Base-by-base conservation (phyloP, 2,329 filamentous ascomycete genomes). In the Hypocrella siamensis region DNA sequence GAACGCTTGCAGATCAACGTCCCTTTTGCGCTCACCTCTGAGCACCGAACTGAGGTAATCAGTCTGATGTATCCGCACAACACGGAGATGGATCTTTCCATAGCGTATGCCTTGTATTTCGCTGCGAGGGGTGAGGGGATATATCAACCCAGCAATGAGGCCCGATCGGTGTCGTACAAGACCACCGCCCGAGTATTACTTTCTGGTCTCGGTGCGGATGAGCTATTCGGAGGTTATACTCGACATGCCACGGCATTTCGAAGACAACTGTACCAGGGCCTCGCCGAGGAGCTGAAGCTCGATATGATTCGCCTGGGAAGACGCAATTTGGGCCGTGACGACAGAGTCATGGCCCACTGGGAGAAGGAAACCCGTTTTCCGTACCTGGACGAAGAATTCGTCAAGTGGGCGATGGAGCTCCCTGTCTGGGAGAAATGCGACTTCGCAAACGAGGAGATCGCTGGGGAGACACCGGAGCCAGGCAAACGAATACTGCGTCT, bases 61-160 rank as follows among this genome's bases (percentile, higher is more conserved):
- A 66, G 71, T 3, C 62, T 98, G 14, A 94, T 98, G 51, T 67
- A 79, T 42, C 90, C 90, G 0, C 90, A 98, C 54, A 88, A 93
- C 42, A 98, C 90, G 0, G 90, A 98, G 54, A 98, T 98, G 90
- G 90, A 98, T 46, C 64, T 98, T 1, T 98, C 90, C 4, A 98
- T 98, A 44, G 80, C 82, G 1, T 79, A 71, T 43, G 90, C 90
- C 0, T 63, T 98, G n/a, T 96, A 94, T 53, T 98, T 98, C 58
- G 85, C 90, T 5, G 77, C 88, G 1, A 70, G 84, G 25, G 88
- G 85, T 1, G 52, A 58, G 31, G 83, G 78, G 0, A 41, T 51
- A 14, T 58, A 63, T 25, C 57, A 57, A 33, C 47, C 41, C 10
- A 35, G 42, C 21, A 36, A 36, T 3, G 39, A 45, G 17, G 35